Base-by-base conservation (phyloP, 164 flowering plant species). In the Vitis labrusca region DNA sequence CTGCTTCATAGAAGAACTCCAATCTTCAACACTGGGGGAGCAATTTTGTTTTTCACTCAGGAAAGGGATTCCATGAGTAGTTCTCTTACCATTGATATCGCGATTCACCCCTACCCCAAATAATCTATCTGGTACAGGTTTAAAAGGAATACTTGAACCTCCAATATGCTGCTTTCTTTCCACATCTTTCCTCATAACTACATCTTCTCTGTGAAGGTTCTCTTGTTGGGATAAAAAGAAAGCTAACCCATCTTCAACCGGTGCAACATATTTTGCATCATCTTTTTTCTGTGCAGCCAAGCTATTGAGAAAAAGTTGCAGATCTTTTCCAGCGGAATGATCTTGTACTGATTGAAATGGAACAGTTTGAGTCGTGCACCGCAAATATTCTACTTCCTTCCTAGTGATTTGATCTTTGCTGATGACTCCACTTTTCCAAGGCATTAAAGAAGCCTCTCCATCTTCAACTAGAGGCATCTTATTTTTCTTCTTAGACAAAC, bases 401-500 rank as follows among this genome's bases (percentile, higher is more conserved):
- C 71, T 16, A 23, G 59, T 55, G 53, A 48, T 9, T 58, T 63
- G 69, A 65, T 59, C 69, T 69, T 63, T 63, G 68, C 61, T 64
- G 8, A 59, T 44, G 19, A 72, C 55, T 66, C 63, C 65, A 70
- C 70, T 67, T 65, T 50, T 72, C 76, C 69, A 56, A 52, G 66
- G 71, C 54, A 64, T 66, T 65, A 29, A 19, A 69, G 75, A 70
- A 63, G 70, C 69, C 61, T 15, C 77, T 0, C 17, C 65, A 60
- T 73, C 72, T 62, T 77, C 73, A 65, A 64, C 51, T 62, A 51
- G 74, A 69, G 64, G 71, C 61, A 69, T 69, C 74, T 81, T 83
- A 56, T 54, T 65, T 61, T 78, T 80, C 66, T 72, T 83, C 80
- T 80, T 81, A 29, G 49, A 64, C 59, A 32, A 47, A 68, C 14